Evolutionary conservation across 805 yeast genomes (phyloP).

Genomic region (Cyberlindnera bimundalis): DNA sequence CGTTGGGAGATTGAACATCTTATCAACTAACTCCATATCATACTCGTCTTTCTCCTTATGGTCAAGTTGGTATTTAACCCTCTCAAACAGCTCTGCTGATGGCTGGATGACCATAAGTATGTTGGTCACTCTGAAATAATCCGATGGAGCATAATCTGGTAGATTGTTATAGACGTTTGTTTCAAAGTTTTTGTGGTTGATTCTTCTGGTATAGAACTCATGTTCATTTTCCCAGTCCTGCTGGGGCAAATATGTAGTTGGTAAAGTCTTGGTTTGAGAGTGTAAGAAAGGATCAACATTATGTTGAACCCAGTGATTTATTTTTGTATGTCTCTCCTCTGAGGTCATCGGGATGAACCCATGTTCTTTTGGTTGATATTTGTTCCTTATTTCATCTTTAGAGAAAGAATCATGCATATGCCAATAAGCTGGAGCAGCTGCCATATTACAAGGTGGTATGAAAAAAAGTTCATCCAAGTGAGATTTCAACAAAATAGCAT

Average conservation of each 20-base stretch:
- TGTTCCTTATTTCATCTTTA: conserved; percentile 17
- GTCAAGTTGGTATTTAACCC: conserved; percentile 22
- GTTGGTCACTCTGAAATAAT: conserved; percentile 34
- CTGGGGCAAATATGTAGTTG: background rate
- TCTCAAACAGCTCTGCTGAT: conserved; percentile 25
- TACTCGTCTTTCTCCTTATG: conserved; percentile 36
- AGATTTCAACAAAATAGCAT: conserved; percentile 39
- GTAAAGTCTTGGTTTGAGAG: background rate
- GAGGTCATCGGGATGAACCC: conserved; percentile 25
- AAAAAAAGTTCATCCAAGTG: conserved; percentile 51
- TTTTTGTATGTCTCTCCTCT: conserved; percentile 20
- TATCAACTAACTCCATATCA: conserved; percentile 52
- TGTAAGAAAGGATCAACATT: conserved; percentile 8
- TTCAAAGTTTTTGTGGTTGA: conserved; percentile 18
- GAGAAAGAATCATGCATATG: conserved; percentile 28
- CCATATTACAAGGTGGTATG: conserved; percentile 43
- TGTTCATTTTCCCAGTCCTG: background rate
- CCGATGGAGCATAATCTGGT: conserved; percentile 33
- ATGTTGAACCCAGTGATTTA: conserved; percentile 4
- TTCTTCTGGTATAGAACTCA: conserved; percentile 1
- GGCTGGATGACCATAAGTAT: conserved; percentile 64
- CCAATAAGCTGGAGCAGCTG: conserved; percentile 46
- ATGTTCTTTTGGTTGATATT: conserved; percentile 19
- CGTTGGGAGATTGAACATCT: conserved; percentile 28
- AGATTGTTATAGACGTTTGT: conserved; percentile 36